Base-by-base conservation (phyloP, 2,329 filamentous ascomycete species). In the Capronia americana region DNA sequence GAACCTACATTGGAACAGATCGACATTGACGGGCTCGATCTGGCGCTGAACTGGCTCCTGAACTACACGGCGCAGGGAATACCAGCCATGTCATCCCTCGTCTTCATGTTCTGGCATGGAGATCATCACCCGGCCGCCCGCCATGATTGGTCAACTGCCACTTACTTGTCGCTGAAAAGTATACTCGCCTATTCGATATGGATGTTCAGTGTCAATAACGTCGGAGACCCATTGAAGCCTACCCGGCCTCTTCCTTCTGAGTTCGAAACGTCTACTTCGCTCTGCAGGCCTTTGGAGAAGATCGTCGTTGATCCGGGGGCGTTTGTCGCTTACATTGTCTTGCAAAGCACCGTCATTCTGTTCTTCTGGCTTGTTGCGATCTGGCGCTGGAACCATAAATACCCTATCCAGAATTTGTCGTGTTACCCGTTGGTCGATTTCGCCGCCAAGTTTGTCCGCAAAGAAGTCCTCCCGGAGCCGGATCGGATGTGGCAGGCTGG, bases 391-490 rank as follows among this genome's bases (percentile, higher is more conserved):
- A 12, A 14, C 8, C 50, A 14, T 5, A 28, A 26, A 23, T 30
- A n/a, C 8, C 24, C 4, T 2, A 14, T n/a, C 17, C 57, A 28
- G 12, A n/a, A 34, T 4, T 20, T 50, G 17, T 60, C 44, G n/a
- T n/a, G 44, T 0, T 60, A 38, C n/a, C 44, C 57, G 3, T n/a
- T 60, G 20, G 23, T 51, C 41, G 57, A 60, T 28, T 60, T 60
- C 32, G 14, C 57, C 44, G 32, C 41, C 41, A 60, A 60, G 26
- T 26, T 59, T 44, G 17, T 44, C 38, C 17, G 38, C 2, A 20
- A 20, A 2, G 38, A 44, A 3, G 38, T 44, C 17, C 2, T n/a
- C 38, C 6, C 38, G 14, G 6, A 44, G 38, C 14, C 38, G 14
- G 38, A 17, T n/a, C 38, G 2, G 14, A 6, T 17, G 12, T 41